Percentiles rank a stretch among this genome's conserved stretches.
Conservation (phyloP, 1,139 yeast species). For the Pichia sp. region DNA sequence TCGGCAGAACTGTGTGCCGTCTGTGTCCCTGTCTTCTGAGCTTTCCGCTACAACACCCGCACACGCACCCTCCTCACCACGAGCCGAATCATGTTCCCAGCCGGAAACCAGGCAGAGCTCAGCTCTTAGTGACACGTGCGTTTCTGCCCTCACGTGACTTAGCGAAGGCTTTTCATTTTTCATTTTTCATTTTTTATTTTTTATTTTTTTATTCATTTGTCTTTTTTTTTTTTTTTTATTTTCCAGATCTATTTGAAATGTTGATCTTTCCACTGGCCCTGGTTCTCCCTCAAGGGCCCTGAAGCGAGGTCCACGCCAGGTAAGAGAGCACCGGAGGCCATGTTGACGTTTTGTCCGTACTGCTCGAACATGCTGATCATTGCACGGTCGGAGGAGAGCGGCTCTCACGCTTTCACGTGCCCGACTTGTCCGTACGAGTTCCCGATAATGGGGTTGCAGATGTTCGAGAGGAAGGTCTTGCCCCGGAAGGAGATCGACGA, state of each 20-base stretch:
- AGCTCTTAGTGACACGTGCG: not conserved
- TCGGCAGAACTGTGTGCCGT: not conserved
- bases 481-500: slow-evolving; percentile 92
- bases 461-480: slow-evolving; percentile 78
- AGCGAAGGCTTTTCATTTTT: no score
- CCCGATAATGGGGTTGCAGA: slow-evolving; percentile 74
- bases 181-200: no score
- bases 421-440: slow-evolving; percentile 94
- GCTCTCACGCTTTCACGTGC: slow-evolving; percentile 60
- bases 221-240: no score
- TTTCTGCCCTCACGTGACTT: slow-evolving; percentile 1
- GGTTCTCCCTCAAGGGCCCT: not conserved
- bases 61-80: not conserved
- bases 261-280: no score
- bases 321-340: slow-evolving; percentile 27
- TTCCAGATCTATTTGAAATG: no score
- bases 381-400: slow-evolving; percentile 35
- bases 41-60: not conserved
- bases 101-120: not conserved
- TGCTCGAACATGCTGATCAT: slow-evolving; percentile 84
- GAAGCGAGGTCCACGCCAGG: no score
- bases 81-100: not conserved
- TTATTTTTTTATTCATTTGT: no score
- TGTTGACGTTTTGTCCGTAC: slow-evolving; percentile 92
- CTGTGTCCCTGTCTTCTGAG: not conserved